Base-by-base conservation (phyloP, 2,329 filamentous ascomycete species). In the Mycocentrospora acerina region DNA sequence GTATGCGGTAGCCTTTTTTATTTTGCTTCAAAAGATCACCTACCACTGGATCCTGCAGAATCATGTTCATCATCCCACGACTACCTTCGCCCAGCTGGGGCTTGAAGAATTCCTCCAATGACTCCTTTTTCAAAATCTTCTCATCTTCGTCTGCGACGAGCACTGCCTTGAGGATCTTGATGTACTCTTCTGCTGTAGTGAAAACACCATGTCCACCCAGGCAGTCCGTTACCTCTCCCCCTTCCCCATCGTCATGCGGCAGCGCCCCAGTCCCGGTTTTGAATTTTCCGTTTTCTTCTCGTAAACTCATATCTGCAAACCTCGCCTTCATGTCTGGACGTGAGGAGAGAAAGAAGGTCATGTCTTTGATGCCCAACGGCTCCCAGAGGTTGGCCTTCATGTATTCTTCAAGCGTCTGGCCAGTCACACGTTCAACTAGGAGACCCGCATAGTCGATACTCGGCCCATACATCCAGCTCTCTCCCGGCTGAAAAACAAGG, bases 361-460 rank as follows among this genome's bases (percentile, higher is more conserved):
- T 73, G 29, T 78, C 71, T 1, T 69, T 66, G 33, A 77, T 60
- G 0, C 64, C 68, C 2, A 76, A 61, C 1, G 71, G 72, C 32
- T 66, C 54, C 59, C 72, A 69, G 9, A 77, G 66, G 39, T 73
- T 58, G 19, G 76, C 70, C 0, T 80, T 80, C 1, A 83, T 82
- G 45, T 85, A 79, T 43, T 80, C 79, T 1, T 83, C 59, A 4
- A 86, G 60, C 0, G 81, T 76, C 43, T 63, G 60, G 5, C 62
- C 57, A 17, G 53, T 72, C 64, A 72, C 29, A 4, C 54, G 56
- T 51, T 76, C 71, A 4, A 79, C 56, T 1, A 71, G 58, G 4
- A 70, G 42, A 3, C 73, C 75, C 0, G 71, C 75, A 67, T 72
- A 79, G 60, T 79, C 76, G 28, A 71, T 40, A 0, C 61, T 58